phyloP scores from a whole-genome alignment of 139 green algal genomes.

The Volvox reticuliferus region DNA sequence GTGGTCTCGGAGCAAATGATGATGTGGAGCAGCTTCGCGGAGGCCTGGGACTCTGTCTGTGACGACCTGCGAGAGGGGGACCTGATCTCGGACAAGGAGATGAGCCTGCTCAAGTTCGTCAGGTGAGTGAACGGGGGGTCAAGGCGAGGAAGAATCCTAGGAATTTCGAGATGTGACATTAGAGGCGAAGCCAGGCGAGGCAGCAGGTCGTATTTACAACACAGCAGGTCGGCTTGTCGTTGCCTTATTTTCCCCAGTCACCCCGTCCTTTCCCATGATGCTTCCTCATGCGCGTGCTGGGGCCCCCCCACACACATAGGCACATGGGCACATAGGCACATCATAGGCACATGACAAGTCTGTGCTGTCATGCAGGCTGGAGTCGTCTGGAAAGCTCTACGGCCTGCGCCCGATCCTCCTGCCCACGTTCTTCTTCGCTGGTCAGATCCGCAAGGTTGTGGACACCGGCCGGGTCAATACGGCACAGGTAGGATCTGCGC shows the following conservation, averaged over 20 bases:
- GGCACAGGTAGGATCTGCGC: neutral
- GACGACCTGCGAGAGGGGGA: constrained; percentile 59
- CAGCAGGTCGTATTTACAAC: too few species aligned
- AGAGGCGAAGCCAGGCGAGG: too few species aligned
- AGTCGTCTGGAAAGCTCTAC: constrained; percentile 40
- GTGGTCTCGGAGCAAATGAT: constrained; percentile 53
- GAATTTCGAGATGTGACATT: too few species aligned
- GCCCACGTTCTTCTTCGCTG: constrained; percentile 47
- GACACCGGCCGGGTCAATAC: constrained; percentile 45
- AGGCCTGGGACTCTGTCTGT: constrained; percentile 56
- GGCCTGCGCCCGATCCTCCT: constrained; percentile 46
- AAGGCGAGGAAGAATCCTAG: too few species aligned
- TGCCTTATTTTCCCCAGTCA: too few species aligned
- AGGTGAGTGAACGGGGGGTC: neutral
- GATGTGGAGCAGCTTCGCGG: constrained; percentile 49
- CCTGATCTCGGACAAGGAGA: constrained; percentile 60
- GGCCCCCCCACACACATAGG: too few species aligned
- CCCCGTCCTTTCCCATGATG: too few species aligned
- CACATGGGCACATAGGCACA: too few species aligned
- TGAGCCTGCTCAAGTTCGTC: constrained; percentile 52
- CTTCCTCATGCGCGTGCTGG: too few species aligned
- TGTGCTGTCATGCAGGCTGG: constrained; percentile 22
- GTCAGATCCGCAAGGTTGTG: constrained; percentile 49
- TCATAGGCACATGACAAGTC: too few species aligned
- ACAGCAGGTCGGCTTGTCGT: too few species aligned